Evolutionary conservation across 2,329 filamentous ascomycete species (phyloP).

Genomic region (Colletotrichum camelliae): DNA sequence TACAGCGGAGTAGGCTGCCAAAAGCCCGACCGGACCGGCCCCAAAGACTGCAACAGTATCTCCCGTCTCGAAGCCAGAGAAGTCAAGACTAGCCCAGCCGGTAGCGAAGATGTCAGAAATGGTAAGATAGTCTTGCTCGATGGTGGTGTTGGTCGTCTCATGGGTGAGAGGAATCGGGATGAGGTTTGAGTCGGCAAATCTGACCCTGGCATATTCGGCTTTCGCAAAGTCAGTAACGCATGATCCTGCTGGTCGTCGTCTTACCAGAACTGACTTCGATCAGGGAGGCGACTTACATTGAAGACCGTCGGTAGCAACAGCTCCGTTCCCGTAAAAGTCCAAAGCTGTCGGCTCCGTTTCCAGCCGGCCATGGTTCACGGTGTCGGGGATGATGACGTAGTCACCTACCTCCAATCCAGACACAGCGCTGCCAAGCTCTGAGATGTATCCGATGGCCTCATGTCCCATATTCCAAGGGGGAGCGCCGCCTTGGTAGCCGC

Average conservation of each 20-base stretch:
- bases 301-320: not conserved
- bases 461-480: constrained; percentile 34
- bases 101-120: constrained; percentile 50
- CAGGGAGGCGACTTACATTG: not conserved
- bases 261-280: too few species aligned
- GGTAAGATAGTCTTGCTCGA: constrained; percentile 64
- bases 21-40: constrained; percentile 67
- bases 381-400: constrained; percentile 37
- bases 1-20: constrained; percentile 39
- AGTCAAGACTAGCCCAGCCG: constrained; percentile 61
- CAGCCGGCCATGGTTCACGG: not conserved
- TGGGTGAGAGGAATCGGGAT: constrained; percentile 54
- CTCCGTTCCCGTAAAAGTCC: not conserved
- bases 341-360: not conserved
- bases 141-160: constrained; percentile 49
- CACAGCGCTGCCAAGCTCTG: constrained; percentile 37
- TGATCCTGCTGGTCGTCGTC: too few species aligned
- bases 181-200: constrained; percentile 71
- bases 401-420: constrained; percentile 39
- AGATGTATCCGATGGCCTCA: constrained; percentile 43
- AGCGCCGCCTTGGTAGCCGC: constrained; percentile 23
- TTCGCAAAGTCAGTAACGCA: not conserved
- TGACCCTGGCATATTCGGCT: constrained; percentile 63
- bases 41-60: constrained; percentile 69
- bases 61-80: constrained; percentile 63